Evolutionary conservation across 768 basidiomycete genomes (phyloP), one percentile per base, ranked within the genome.

Genomic region (Xerocomellus dryophilus): DNA sequence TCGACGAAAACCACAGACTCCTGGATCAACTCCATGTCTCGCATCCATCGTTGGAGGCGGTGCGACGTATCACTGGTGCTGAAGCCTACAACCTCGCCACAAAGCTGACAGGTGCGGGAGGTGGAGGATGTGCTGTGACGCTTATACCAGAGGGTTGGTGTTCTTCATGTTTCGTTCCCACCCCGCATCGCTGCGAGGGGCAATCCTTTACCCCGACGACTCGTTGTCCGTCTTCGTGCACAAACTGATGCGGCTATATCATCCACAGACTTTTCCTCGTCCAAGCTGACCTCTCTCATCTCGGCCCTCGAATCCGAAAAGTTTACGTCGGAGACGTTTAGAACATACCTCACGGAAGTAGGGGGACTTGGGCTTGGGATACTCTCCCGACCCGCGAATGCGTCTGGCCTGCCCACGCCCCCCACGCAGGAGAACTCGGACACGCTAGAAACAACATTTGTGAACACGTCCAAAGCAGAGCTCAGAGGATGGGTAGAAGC

Each of bases 31-130:
- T 99, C 27, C 92, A 87, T 12, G 97, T 98, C 31, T 97, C 95
- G 3, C 97, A 99, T 70, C 84, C 92, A 11, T 74, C 86, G 2
- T 73, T 99, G 53, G 97, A 99, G 71, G 73, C 77, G 20, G 93
- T 98, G 60, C 82, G 85, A 50, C 71, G 77, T n/a, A 84, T 80
- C 60, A 91, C 93, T 0, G 71, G 74, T 10, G 76, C 78, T 10
- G 65, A 74, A 57, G 86, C 85, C 8, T 89, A 86, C 72, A 73
- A 74, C 10, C 76, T 98, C 44, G 84, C 84, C 63, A 94, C 93
- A n/a, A 97, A 98, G 75, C 74, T 99, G 52, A 99, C 97, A 7
- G 97, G 97, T 39, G 96, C 97, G 8, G 97, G 97, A 29, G 97
- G 97, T 38, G 97, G 97, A 23, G 97, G 97, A n/a, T 98, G 97